Evolutionary conservation across 2,329 filamentous ascomycete genomes (phyloP).

Genomic region (Epicoccum nigrum): DNA sequence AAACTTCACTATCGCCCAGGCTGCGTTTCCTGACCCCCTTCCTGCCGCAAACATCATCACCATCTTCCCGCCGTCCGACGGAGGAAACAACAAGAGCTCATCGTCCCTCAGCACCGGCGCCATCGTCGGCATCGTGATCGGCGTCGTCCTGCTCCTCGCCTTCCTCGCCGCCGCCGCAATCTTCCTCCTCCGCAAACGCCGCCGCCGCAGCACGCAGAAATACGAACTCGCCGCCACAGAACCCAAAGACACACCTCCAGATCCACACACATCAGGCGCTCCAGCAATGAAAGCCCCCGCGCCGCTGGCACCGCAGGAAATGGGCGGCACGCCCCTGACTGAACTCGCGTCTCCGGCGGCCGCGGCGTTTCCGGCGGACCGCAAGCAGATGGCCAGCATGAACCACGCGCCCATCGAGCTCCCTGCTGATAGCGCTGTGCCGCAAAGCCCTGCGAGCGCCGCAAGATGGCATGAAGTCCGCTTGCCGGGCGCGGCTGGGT

Average conservation of each 20-base stretch:
- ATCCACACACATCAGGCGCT: constrained; percentile 3
- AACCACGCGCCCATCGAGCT: constrained; percentile 35
- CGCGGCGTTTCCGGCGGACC: constrained; percentile 21
- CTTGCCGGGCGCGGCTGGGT: constrained; percentile 16
- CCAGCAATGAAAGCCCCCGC: constrained; percentile 22
- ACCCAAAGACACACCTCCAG: constrained; percentile 23
- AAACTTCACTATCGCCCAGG: constrained; percentile 55
- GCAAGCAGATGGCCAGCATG: constrained; percentile 29
- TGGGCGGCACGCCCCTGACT: constrained; percentile 32
- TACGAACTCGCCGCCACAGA: constrained; percentile 33
- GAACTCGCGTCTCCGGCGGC: constrained; percentile 29
- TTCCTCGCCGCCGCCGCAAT: no score
- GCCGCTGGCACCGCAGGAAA: constrained; percentile 24
- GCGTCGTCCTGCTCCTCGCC: constrained; percentile 27
- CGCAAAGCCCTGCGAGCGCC: constrained; percentile 14
- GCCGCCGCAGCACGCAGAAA: constrained; percentile 9
- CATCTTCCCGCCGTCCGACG: constrained; percentile 23
- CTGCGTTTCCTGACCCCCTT: constrained; percentile 39
- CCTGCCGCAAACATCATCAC: constrained; percentile 37
- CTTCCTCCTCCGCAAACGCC: constrained; percentile 31
- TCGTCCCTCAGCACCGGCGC: constrained; percentile 32
- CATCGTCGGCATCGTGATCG: constrained; percentile 43
- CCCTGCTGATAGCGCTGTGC: constrained; percentile 19
- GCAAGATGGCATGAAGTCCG: constrained; percentile 34
- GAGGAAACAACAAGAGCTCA: not conserved